Evolutionary conservation across 148 eudicot genomes (phyloP), one percentile per base, ranked within the genome.

Genomic region (Cornus florida): DNA sequence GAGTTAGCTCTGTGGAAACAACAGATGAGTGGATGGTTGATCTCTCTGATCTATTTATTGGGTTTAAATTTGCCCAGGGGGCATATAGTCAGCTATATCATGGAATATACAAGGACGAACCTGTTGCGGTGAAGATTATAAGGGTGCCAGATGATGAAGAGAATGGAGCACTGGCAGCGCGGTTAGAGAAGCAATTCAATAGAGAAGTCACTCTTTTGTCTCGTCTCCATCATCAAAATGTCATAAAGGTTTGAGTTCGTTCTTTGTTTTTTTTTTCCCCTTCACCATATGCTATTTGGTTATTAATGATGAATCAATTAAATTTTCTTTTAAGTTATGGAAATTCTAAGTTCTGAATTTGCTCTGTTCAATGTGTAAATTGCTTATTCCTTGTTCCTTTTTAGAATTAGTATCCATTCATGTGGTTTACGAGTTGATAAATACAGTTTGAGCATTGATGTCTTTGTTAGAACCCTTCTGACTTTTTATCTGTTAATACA

Each of bases 71-170:
- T 88, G 97, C 97, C 78, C 90, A 92, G 83, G 98, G 98, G 32
- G 97, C 94, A 12, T 85, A 90, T 33, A 91, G 96, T 79, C 92
- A 90, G 82, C 94, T 93, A 73, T 87, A 93, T 80, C 97, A 88
- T 87, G 98, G 97, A 19, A 84, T 79, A 1, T 95, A 95, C n/a
- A 90, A 88, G 84, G 93, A 86, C 24, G 89, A 92, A 80, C 75
- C 90, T 33, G 97, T 92, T 28, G 98, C 98, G 8, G 92, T 95
- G 79, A 95, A 95, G 78, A 87, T 93, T 56, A 93, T 95, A 19
- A 84, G 86, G 70, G 82, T 85, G n/a, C 97, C 97, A 1, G 97
- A 92, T 87, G 92, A 90, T 90, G 97, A 93, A 78, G 91, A 92
- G 80, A 88, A 87, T 83, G 93, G 89, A 75, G 74, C 35, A 10